Evolutionary conservation across 208 protist species (phyloP).

Genomic region (Wallacemonas sp.): DNA sequence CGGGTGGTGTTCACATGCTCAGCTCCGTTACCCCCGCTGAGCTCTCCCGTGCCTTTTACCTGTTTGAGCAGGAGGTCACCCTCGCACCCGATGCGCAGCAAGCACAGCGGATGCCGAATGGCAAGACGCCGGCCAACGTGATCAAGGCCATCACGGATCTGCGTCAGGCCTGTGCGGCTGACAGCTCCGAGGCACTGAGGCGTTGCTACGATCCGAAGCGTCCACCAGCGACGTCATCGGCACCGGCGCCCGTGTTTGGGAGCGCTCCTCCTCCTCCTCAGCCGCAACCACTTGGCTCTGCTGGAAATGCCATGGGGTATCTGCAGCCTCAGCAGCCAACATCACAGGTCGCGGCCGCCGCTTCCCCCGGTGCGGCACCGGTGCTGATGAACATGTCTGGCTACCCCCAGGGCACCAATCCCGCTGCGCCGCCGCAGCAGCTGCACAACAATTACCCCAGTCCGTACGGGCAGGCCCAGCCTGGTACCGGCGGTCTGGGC

Average conservation of each 20-base stretch:
- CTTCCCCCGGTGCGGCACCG: no score
- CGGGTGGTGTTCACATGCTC: slow-evolving; percentile 55
- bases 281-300: slow-evolving; percentile 8
- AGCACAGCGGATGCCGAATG: slow-evolving; percentile 53
- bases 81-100: slow-evolving; percentile 51
- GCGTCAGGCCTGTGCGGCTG: slow-evolving; percentile 62
- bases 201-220: slow-evolving; percentile 73
- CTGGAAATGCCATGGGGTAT: neutral
- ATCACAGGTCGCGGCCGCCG: no score
- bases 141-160: slow-evolving; percentile 79
- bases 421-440: neutral
- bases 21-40: slow-evolving; percentile 67
- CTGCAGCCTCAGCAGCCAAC: neutral
- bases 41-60: slow-evolving; percentile 79
- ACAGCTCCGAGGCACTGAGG: slow-evolving; percentile 61
- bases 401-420: neutral
- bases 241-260: slow-evolving; percentile 6
- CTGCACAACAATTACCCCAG: neutral
- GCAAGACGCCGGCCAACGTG: slow-evolving; percentile 78
- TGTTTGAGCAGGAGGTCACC: slow-evolving; percentile 84
- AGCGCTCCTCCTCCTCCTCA: slow-evolving; percentile 15
- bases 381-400: slow-evolving; percentile 6
- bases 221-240: slow-evolving; percentile 15
- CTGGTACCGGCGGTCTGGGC: neutral
- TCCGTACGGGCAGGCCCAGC: neutral